phyloP scores from a whole-genome alignment of 257 asterid genomes.

The Marsdenia floribunda region DNA sequence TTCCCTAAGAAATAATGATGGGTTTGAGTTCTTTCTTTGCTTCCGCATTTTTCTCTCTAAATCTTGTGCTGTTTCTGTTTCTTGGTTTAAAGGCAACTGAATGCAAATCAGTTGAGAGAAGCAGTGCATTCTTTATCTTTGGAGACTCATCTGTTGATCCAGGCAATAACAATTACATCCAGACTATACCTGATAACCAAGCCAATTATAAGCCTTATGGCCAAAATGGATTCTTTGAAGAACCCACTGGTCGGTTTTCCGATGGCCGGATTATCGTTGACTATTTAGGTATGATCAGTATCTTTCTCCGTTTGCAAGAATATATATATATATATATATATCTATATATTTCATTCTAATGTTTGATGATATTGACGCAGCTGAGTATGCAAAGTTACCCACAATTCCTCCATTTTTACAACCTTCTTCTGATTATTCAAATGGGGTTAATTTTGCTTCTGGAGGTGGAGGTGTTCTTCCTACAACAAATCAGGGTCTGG shows the following conservation, averaged over 20 bases:
- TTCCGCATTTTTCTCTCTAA: not conserved
- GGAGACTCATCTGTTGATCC: conserved; percentile 54
- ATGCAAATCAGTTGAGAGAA: not conserved
- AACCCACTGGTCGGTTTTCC: conserved; percentile 52
- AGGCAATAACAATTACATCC: conserved; percentile 46
- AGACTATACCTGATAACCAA: conserved; percentile 40
- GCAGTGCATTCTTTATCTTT: conserved; percentile 35
- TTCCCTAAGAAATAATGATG: not conserved
- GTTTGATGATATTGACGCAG: conserved; percentile 15
- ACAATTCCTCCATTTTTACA: conserved; percentile 42
- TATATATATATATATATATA: too few species aligned
- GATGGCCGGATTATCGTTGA: conserved; percentile 53
- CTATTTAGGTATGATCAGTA: conserved; percentile 30
- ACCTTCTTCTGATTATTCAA: conserved; percentile 31
- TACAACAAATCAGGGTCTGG: conserved; percentile 41
- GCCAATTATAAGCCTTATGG: conserved; percentile 49
- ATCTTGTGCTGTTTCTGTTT: conserved; percentile 4
- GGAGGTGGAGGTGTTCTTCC: conserved; percentile 52
- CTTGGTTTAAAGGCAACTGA: conserved; percentile 5
- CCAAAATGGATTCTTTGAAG: conserved; percentile 36
- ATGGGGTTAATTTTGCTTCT: conserved; percentile 53
- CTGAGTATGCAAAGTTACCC: conserved; percentile 49
- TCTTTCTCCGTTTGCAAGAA: not conserved
- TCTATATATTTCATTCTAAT: too few species aligned
- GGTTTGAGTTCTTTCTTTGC: not conserved